Evolutionary conservation across 768 basidiomycete genomes (phyloP).

Genomic region (Pleurotus platypus): DNA sequence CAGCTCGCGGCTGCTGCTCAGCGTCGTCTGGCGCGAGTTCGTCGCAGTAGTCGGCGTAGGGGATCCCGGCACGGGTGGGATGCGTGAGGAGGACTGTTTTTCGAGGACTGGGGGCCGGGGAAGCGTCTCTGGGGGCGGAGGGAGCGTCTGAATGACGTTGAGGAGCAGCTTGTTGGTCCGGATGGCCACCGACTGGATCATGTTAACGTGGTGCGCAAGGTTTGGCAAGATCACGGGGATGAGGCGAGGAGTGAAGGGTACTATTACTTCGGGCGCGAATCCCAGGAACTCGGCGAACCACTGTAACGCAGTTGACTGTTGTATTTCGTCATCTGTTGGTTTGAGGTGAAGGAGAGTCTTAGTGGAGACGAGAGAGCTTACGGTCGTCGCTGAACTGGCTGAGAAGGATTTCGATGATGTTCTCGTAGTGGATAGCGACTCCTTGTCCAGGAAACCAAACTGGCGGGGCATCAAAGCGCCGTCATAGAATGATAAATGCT

Average conservation of each 20-base stretch:
- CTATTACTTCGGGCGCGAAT: conserved; percentile 88
- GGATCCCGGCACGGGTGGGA: conserved; percentile 37
- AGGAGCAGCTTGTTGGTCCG: conserved; percentile 84
- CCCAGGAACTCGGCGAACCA: conserved; percentile 91
- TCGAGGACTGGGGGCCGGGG: conserved; percentile 20
- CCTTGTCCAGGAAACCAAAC: conserved; percentile 95
- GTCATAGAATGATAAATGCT: background rate
- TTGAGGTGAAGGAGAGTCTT: background rate
- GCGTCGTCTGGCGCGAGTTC: conserved; percentile 47
- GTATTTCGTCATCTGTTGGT: conserved; percentile 81
- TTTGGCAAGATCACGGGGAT: conserved; percentile 93
- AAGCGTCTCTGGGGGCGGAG: conserved; percentile 46
- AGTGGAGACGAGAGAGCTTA: conserved; percentile 33
- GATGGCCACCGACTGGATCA: conserved; percentile 84
- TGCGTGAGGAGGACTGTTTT: conserved; percentile 30
- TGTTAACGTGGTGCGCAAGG: conserved; percentile 84
- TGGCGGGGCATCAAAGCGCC: conserved; percentile 21
- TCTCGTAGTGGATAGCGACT: conserved; percentile 84
- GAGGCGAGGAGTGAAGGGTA: conserved; percentile 90
- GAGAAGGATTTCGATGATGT: conserved; percentile 91
- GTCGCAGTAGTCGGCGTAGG: conserved; percentile 50
- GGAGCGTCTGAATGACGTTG: conserved; percentile 81
- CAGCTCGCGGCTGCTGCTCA: conserved; percentile 29
- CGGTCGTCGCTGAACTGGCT: conserved; percentile 82
- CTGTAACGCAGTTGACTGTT: conserved; percentile 88